Conservation (phyloP, 1,284 basidiomycete genomes). For the Heterobasidion occidentale region DNA sequence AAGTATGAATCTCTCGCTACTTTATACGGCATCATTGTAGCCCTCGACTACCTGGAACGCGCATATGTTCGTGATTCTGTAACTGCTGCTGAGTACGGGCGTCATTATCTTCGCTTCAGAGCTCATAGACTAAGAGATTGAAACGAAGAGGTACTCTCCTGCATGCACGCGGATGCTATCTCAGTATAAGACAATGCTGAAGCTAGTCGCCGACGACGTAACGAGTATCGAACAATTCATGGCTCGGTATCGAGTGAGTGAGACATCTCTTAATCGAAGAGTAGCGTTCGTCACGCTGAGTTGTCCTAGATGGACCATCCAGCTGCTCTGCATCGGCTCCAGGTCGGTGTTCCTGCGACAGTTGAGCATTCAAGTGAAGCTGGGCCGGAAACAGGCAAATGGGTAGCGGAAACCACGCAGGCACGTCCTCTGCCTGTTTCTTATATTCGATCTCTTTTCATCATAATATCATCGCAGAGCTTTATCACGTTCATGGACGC, state of each 20-base stretch:
- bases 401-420: conserved; percentile 98
- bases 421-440: conserved; percentile 29
- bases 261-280: background rate
- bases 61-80: conserved; percentile 94
- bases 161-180: conserved; percentile 88
- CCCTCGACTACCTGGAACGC: conserved; percentile 82
- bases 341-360: conserved; percentile 93
- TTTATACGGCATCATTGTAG: conserved; percentile 86
- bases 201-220: conserved; percentile 83
- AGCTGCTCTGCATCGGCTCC: conserved; percentile 84
- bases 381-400: conserved; percentile 86
- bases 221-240: conserved; percentile 86
- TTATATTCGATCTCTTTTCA: background rate
- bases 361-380: conserved; percentile 86
- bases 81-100: conserved; percentile 77
- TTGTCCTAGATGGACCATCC: conserved; percentile 82
- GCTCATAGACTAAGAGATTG: conserved; percentile 2
- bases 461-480: conserved; percentile 39
- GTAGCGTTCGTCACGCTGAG: background rate
- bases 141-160: conserved; percentile 81
- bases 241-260: conserved; percentile 72
- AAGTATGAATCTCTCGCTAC: conserved; percentile 86
- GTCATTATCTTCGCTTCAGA: background rate
- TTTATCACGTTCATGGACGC: conserved; percentile 99
- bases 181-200: conserved; percentile 96